Evolutionary conservation across 129 eudicot species (phyloP).

Genomic region (Artemisia argyi): DNA sequence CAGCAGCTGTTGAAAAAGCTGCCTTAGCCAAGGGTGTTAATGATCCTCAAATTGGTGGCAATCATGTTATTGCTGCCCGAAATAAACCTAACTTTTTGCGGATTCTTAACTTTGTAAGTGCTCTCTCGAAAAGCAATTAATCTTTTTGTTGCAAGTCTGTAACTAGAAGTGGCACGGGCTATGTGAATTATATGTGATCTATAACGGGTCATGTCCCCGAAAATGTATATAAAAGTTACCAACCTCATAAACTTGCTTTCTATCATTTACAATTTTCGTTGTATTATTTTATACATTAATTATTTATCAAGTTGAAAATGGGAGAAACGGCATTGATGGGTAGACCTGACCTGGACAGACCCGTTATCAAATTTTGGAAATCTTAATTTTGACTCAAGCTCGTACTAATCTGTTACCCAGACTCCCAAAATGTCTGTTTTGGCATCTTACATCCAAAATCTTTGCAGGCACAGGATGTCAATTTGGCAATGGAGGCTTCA

Average conservation of each 20-base stretch:
- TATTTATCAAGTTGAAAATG: background rate
- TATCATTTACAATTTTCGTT: background rate
- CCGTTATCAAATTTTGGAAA: background rate
- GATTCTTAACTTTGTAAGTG: constrained; percentile 74
- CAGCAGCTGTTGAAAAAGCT: constrained; percentile 60
- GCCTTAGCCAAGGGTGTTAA: constrained; percentile 53
- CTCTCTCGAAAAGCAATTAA: background rate
- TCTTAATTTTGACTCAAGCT: background rate
- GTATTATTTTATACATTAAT: background rate
- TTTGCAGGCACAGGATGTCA: constrained; percentile 80
- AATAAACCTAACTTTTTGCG: constrained; percentile 64
- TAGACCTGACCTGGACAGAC: background rate
- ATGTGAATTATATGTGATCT: background rate
- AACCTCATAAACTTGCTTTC: background rate
- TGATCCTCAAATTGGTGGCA: constrained; percentile 82
- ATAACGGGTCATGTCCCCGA: background rate
- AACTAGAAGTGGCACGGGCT: background rate
- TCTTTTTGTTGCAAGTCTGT: background rate
- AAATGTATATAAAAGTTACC: background rate
- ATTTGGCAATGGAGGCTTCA: constrained; percentile 93
- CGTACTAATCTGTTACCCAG: background rate
- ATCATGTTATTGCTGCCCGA: constrained; percentile 72
- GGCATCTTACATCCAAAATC: constrained; percentile 16
- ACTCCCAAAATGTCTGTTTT: background rate
- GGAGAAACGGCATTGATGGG: background rate